Base-by-base conservation (phyloP, 768 basidiomycete genomes). In the Daedalea quercina region DNA sequence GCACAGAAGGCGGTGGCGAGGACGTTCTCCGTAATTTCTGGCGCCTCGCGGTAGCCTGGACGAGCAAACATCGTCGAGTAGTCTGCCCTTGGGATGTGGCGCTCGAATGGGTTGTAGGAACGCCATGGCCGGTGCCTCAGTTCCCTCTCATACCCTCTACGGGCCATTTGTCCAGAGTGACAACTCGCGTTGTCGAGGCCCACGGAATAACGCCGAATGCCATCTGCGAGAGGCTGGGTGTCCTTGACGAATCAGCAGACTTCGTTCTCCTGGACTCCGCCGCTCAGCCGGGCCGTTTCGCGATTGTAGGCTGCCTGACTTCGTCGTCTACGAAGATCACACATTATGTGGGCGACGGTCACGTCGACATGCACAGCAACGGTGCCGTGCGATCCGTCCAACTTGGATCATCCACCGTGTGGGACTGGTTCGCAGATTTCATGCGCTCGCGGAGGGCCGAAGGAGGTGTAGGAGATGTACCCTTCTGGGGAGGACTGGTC, bases 401-500 rank as follows among this genome's bases (percentile, higher is more conserved):
- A n/a, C 70, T 88, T 17, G 75, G 68, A 43, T 57, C 70, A n/a
- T 63, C 67, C 22, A 79, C 83, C 57, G 72, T 90, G 31, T 91
- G 89, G 89, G 69, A 80, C 35, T 92, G 87, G 87, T 69, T 90
- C 23, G 75, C 79, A 23, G 64, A 69, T n/a, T 90, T 85, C 68
- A 87, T 90, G 84, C 75, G 70, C 31, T 56, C 67, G n/a, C 73
- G 70, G 46, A 74, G 71, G 53, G 79, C 76, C 9, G 54, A 59
- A 22, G 73, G 74, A 20, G 85, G 87, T 3, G 60, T 60, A 40
- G 58, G 72, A 7, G 74, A 81, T 9, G 65, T 82, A 42, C 90
- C 89, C 0, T 92, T 92, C 65, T 90, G 89, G 87, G 90, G 89
- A 33, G 90, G 90, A 22, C 71, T 92, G 13, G 67, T 91, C 20